Evolutionary conservation across 768 basidiomycete genomes (phyloP).

Genomic region (Plicaturopsis crispa): DNA sequence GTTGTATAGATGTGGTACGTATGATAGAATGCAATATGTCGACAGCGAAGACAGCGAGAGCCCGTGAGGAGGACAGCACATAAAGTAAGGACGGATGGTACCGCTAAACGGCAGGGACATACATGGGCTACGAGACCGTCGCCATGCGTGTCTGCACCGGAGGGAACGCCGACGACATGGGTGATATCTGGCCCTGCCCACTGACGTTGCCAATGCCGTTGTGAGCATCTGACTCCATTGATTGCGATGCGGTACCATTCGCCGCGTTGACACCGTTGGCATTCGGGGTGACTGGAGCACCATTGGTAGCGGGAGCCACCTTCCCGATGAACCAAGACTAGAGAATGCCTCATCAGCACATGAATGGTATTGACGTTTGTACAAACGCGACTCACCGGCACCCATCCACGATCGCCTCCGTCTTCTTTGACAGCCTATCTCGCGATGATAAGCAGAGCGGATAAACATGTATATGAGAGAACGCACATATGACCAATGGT

Average conservation of each 20-base stretch:
- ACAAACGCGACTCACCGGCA: constrained; percentile 52
- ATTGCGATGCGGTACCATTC: constrained; percentile 1
- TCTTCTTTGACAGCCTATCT: constrained; percentile 86
- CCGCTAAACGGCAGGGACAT: too few relatives aligned
- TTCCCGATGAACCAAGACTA: constrained; percentile 96
- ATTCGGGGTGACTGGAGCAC: constrained; percentile 34
- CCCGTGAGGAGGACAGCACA: too few relatives aligned
- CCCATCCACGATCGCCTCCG: constrained; percentile 93
- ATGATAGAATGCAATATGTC: too few relatives aligned
- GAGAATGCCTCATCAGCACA: constrained; percentile 8
- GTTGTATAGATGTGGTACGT: too few relatives aligned
- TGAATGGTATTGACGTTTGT: not conserved
- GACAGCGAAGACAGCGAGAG: too few relatives aligned
- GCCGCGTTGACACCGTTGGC: constrained; percentile 19
- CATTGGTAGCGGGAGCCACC: constrained; percentile 38
- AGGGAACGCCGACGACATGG: constrained; percentile 83
- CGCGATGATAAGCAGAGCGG: constrained; percentile 8
- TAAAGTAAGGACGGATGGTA: too few relatives aligned
- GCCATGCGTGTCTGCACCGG: too few relatives aligned
- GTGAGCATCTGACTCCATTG: constrained; percentile 14
- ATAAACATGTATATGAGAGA: constrained; percentile 5
- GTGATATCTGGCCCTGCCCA: constrained; percentile 50
- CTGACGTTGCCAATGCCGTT: constrained; percentile 33
- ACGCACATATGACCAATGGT: constrained; percentile 91
- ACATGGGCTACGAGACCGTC: too few relatives aligned